Conservation (phyloP, 805 yeast genomes). For the Ogataea henricii region DNA sequence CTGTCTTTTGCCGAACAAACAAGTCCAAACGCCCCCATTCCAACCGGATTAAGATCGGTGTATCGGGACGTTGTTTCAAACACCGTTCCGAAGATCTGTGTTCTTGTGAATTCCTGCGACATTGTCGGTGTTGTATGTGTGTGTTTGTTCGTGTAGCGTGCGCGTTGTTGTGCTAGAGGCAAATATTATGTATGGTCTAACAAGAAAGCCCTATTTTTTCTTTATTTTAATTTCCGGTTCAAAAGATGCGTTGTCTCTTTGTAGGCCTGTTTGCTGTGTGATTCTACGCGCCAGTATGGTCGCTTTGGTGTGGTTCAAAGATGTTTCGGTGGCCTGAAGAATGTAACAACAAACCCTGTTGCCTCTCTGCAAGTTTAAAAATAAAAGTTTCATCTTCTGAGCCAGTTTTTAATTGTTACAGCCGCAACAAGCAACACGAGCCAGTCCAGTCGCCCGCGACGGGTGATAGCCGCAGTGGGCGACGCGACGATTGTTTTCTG, state of each 20-base stretch:
- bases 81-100: slow-evolving; percentile 93
- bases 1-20: slow-evolving; percentile 96
- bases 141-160: not conserved
- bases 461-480: not conserved
- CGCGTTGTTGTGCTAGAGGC: not conserved
- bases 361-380: not conserved
- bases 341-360: not conserved
- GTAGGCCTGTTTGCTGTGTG: not conserved
- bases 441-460: slow-evolving; percentile 3
- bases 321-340: no score
- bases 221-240: no score
- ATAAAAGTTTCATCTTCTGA: not conserved
- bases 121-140: slow-evolving; percentile 8
- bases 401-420: not conserved
- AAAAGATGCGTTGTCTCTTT: no score
- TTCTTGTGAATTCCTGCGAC: slow-evolving; percentile 56
- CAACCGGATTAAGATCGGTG: slow-evolving; percentile 92
- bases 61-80: slow-evolving; percentile 91
- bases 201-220: no score
- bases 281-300: not conserved
- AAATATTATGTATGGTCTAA: no score
- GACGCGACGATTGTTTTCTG: slow-evolving; percentile 1
- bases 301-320: not conserved
- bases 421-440: slow-evolving; percentile 5
- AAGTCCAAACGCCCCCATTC: slow-evolving; percentile 99